These are phyloP conservation scores for Chlamydomonas schloesseri DNA, from an alignment of 139 green algal genomes.

Conservation along the genomic window DNA sequence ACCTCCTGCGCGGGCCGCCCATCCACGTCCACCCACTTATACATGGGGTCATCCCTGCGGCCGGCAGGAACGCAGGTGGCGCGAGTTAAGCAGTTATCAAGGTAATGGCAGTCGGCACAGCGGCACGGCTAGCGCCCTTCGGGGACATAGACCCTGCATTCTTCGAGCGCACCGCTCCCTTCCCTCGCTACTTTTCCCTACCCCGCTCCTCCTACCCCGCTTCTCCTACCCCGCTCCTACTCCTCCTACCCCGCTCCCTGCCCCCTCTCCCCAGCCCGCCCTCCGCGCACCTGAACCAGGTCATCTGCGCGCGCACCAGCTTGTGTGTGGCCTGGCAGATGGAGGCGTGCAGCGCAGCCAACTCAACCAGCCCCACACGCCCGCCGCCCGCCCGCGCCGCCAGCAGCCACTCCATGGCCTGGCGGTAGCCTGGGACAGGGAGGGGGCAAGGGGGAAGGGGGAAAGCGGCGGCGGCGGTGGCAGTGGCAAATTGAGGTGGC, in stretches of 20 bases:
- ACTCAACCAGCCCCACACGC: slow-evolving; percentile 15
- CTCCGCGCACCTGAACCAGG: slow-evolving; percentile 80
- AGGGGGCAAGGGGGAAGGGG: background rate
- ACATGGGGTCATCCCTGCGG: slow-evolving; percentile 67
- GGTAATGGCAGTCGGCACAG: too few species aligned
- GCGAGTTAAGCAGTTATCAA: too few species aligned
- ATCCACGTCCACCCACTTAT: slow-evolving; percentile 57
- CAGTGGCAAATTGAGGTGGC: too few species aligned
- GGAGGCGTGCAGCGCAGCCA: slow-evolving; percentile 26
- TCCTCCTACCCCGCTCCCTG: background rate
- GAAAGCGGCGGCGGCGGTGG: too few species aligned
- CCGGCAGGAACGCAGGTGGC: too few species aligned
- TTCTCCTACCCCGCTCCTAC: background rate
- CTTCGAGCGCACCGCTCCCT: too few species aligned
- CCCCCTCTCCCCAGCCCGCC: too few species aligned
- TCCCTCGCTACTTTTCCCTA: too few species aligned
- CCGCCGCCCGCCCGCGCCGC: background rate
- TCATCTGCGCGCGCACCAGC: slow-evolving; percentile 84
- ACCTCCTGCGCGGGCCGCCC: slow-evolving; percentile 39
- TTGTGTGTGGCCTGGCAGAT: slow-evolving; percentile 78
- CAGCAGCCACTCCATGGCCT: slow-evolving; percentile 62
- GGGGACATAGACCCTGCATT: too few species aligned
- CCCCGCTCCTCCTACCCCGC: background rate
- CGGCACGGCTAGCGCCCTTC: too few species aligned
- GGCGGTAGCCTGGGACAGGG: slow-evolving; percentile 53